Evolutionary conservation across 805 yeast species (phyloP).

Genomic region (Metschnikowia gruessii): DNA sequence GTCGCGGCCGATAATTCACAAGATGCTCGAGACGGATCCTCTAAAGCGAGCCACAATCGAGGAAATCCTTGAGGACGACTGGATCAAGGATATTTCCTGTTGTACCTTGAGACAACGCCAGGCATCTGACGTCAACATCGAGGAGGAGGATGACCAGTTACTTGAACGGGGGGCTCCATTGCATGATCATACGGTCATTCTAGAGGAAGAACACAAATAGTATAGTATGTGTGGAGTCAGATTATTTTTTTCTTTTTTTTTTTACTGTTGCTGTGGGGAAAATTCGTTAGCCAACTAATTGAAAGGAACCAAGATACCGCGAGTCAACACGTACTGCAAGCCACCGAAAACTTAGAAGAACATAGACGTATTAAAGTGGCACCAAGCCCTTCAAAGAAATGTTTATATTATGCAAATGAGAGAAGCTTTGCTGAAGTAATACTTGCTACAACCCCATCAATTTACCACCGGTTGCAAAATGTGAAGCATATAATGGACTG

Average conservation of each 20-base stretch:
- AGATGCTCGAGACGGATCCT: slow-evolving; percentile 63
- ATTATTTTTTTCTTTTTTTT: neutral
- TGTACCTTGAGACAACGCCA: slow-evolving; percentile 48
- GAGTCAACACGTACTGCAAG: too few species aligned
- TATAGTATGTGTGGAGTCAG: neutral
- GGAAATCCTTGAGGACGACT: slow-evolving; percentile 64
- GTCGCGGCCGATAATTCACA: slow-evolving; percentile 68
- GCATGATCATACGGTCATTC: slow-evolving; percentile 41
- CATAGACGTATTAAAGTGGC: too few species aligned
- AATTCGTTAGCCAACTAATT: neutral
- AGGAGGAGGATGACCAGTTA: slow-evolving; percentile 38
- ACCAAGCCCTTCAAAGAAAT: too few species aligned
- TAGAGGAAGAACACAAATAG: slow-evolving; percentile 13
- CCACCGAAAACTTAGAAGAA: too few species aligned
- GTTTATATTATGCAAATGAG: too few species aligned
- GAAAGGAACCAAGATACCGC: too few species aligned
- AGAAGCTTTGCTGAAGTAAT: too few species aligned
- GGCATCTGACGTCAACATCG: slow-evolving; percentile 25
- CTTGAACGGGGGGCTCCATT: slow-evolving; percentile 36
- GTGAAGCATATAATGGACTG: too few species aligned
- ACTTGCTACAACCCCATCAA: too few species aligned
- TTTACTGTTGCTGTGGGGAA: too few species aligned
- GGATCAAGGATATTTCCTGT: slow-evolving; percentile 61
- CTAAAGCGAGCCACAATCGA: slow-evolving; percentile 59
- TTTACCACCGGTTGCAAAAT: too few species aligned